A percentile compares a stretch with the other conserved stretches of the same genome.
Evolutionary conservation across 805 yeast species (phyloP).

Genomic region (Wickerhamomyces bovis): DNA sequence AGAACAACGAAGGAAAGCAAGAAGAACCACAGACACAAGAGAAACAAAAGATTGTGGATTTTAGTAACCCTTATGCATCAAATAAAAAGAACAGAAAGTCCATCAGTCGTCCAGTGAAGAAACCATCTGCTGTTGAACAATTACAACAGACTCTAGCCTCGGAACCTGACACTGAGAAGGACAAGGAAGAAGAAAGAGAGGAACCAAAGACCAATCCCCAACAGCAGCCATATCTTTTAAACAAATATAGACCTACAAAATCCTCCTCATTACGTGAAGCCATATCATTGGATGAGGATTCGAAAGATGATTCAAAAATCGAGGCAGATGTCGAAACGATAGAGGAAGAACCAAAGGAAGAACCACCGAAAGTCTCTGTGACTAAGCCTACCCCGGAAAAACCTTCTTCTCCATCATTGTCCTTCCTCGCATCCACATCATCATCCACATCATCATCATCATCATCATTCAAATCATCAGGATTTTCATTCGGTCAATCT

Average conservation of each 20-base stretch:
- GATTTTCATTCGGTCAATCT: not conserved
- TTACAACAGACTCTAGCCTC: constrained; percentile 17
- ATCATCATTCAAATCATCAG: not conserved
- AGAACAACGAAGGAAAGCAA: constrained; percentile 18
- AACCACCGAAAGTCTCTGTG: not conserved
- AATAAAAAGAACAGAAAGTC: constrained; percentile 10
- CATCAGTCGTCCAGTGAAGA: constrained; percentile 2
- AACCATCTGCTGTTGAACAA: constrained; percentile 16
- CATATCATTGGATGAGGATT: constrained; percentile 17
- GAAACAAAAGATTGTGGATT: constrained; percentile 14
- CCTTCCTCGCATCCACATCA: constrained; percentile 4
- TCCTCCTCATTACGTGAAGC: constrained; percentile 33
- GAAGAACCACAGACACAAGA: constrained; percentile 4
- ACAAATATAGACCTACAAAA: constrained; percentile 13
- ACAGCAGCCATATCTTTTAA: not conserved
- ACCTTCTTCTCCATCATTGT: not conserved
- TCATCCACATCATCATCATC: not conserved
- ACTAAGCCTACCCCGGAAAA: no score
- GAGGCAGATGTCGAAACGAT: constrained; percentile 4
- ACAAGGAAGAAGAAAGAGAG: not conserved
- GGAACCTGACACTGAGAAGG: constrained; percentile 1
- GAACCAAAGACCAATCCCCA: not conserved
- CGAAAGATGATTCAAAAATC: constrained; percentile 7
- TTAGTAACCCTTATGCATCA: constrained; percentile 38
- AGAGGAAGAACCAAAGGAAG: not conserved